These are phyloP conservation scores for Phytophthora boehmeriae DNA, from an alignment of 352 stramenopile species.

Conservation along the genomic window DNA sequence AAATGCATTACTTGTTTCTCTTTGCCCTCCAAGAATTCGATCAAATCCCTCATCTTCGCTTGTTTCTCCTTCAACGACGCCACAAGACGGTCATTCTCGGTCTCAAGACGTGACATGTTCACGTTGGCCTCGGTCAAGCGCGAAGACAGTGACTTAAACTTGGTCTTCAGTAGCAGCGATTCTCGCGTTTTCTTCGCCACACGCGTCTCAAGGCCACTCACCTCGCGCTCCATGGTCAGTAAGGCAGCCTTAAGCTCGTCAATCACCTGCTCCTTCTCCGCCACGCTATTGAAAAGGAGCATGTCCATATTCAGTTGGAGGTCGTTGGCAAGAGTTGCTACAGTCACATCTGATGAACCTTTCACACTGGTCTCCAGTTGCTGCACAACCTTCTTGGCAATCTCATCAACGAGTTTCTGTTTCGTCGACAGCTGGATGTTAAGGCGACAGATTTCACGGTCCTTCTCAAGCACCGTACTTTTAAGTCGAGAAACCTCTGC, in stretches of 20 bases:
- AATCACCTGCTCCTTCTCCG: conserved; percentile 67
- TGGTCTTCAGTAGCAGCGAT: conserved; percentile 62
- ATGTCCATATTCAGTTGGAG: conserved; percentile 70
- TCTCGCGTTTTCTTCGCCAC: conserved; percentile 61
- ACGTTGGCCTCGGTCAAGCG: conserved; percentile 54
- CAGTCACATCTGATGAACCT: conserved; percentile 18
- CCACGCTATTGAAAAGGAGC: conserved; percentile 77
- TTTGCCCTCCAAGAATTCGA: conserved; percentile 66
- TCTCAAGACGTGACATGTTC: conserved; percentile 55
- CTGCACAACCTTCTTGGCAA: conserved; percentile 64
- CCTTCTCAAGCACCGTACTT: conserved; percentile 67
- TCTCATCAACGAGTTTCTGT: conserved; percentile 80
- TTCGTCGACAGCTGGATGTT: conserved; percentile 84
- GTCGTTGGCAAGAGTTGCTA: conserved; percentile 24
- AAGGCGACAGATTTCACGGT: conserved; percentile 82
- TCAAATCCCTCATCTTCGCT: conserved; percentile 56
- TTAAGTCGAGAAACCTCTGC: conserved; percentile 56
- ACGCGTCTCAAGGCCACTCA: conserved; percentile 56
- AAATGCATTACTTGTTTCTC: conserved; percentile 71
- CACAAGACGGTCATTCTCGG: conserved; percentile 59
- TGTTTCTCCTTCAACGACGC: conserved; percentile 62
- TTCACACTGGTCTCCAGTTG: conserved; percentile 44
- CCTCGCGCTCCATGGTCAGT: conserved; percentile 71
- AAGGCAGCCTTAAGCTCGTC: conserved; percentile 74
- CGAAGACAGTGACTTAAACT: conserved; percentile 55